Percentiles rank a stretch among this genome's conserved stretches.
phyloP scores from a whole-genome alignment of 1,139 yeast genomes.

The Sugiyamaella neomexicana region DNA sequence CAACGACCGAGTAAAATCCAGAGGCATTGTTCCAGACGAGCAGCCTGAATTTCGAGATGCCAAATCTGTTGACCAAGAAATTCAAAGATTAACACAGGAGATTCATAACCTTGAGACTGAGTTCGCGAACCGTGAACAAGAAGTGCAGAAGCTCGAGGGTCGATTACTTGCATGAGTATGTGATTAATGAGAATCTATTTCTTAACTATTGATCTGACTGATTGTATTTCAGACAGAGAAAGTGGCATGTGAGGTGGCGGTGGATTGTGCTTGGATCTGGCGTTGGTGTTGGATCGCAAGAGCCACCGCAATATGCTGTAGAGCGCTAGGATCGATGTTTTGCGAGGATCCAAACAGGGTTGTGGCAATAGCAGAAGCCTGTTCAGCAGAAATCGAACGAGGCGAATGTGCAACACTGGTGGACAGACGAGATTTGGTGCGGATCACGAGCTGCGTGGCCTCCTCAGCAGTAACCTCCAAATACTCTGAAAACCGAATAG shows the following conservation, averaged over 20 bases:
- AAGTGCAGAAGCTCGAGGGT: conserved; percentile 17
- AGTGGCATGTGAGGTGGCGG: not conserved
- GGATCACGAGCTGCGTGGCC: conserved; percentile 53
- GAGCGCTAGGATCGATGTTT: conserved; percentile 37
- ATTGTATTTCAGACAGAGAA: not conserved
- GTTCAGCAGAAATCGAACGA: not conserved
- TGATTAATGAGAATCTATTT: too few relatives aligned
- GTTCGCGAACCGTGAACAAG: conserved; percentile 10
- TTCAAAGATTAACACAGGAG: conserved; percentile 13
- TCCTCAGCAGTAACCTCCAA: conserved; percentile 62
- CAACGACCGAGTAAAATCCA: conserved; percentile 23
- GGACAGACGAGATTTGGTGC: conserved; percentile 23
- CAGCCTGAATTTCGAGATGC: not conserved
- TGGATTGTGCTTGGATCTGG: conserved; percentile 25
- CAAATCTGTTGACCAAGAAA: conserved; percentile 3
- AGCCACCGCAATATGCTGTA: conserved; percentile 35
- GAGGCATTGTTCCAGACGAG: conserved; percentile 18
- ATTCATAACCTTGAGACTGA: conserved; percentile 15
- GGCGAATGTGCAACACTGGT: not conserved
- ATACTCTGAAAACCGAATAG: conserved; percentile 80
- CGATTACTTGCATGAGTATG: conserved; percentile 20
- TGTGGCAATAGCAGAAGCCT: conserved; percentile 18
- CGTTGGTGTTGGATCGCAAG: conserved; percentile 37
- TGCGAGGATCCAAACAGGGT: conserved; percentile 34
- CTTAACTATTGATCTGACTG: not conserved